A percentile compares a stretch with the other conserved stretches of the same genome.
These are phyloP conservation scores for Flueggea neowawraea DNA, from an alignment of 441 rosid species.

Conservation along the genomic window DNA sequence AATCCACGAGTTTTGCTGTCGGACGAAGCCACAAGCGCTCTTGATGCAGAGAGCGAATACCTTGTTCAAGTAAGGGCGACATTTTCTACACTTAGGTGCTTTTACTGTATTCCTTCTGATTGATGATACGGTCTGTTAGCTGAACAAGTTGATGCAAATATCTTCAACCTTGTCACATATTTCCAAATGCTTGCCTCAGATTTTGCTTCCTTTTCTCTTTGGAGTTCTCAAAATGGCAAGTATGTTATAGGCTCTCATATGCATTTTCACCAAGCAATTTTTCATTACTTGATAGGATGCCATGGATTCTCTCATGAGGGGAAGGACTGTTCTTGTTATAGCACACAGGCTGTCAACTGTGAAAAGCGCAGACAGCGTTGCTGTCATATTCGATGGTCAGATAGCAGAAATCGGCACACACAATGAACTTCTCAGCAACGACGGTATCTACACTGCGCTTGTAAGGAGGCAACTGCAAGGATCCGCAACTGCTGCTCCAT, in stretches of 20 bases:
- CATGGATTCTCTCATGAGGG: slow-evolving; percentile 84
- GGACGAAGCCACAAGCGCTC: slow-evolving; percentile 97
- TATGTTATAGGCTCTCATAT: background rate
- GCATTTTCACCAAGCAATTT: background rate
- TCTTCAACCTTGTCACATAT: too few relatives aligned
- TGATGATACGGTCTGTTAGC: background rate
- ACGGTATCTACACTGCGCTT: slow-evolving; percentile 71
- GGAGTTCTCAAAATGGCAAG: background rate
- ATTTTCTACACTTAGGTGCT: too few relatives aligned
- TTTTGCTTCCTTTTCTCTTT: background rate
- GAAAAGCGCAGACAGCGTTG: slow-evolving; percentile 76
- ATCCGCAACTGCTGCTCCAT: slow-evolving; percentile 18
- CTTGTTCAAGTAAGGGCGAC: slow-evolving; percentile 67
- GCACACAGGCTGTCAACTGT: slow-evolving; percentile 90
- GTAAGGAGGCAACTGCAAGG: slow-evolving; percentile 82
- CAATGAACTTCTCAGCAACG: slow-evolving; percentile 60
- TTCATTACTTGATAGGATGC: slow-evolving; percentile 46
- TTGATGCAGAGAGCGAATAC: slow-evolving; percentile 93
- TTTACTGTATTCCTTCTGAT: too few relatives aligned
- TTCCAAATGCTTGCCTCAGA: too few relatives aligned
- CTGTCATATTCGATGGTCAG: slow-evolving; percentile 80
- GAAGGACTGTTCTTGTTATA: slow-evolving; percentile 90
- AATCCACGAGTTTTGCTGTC: slow-evolving; percentile 77
- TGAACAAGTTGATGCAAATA: background rate
- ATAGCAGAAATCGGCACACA: slow-evolving; percentile 82